Conservation (phyloP, 163 green algal genomes). For the Volvox carteri region DNA sequence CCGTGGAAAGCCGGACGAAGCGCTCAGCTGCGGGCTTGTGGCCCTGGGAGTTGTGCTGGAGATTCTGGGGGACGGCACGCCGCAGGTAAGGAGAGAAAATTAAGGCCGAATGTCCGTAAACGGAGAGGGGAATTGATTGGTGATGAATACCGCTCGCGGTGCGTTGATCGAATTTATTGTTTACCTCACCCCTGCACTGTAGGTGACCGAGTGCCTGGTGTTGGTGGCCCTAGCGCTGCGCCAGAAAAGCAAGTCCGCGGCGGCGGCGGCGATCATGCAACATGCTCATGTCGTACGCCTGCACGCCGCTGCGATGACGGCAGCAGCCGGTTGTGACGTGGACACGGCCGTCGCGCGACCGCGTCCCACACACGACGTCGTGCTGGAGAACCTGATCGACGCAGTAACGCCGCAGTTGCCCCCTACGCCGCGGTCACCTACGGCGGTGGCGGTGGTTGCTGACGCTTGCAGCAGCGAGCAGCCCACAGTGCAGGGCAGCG, state of each 20-base stretch:
- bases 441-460: background rate
- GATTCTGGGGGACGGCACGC: conserved; percentile 51
- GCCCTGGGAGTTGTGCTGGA: conserved; percentile 48
- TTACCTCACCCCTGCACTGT: too few relatives aligned
- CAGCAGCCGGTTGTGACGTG: background rate
- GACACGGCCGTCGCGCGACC: background rate
- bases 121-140: too few relatives aligned
- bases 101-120: too few relatives aligned
- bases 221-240: conserved; percentile 43
- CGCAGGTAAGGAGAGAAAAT: conserved; percentile 37
- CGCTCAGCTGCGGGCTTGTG: conserved; percentile 29
- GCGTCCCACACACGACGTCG: conserved; percentile 1
- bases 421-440: background rate
- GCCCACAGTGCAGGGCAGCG: background rate
- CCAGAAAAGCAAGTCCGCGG: background rate
- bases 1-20: conserved; percentile 7
- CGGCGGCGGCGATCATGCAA: conserved; percentile 7
- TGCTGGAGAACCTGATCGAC: conserved; percentile 16
- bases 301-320: background rate
- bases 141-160: background rate
- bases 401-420: background rate
- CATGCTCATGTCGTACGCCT: conserved; percentile 30
- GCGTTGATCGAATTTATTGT: background rate
- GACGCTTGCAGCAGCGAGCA: background rate
- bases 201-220: conserved; percentile 38